A percentile compares a stretch with the other conserved stretches of the same genome.
These are phyloP conservation scores for Oldenlandia corymbosa DNA, from an alignment of 257 asterid genomes.

Conservation along the genomic window DNA sequence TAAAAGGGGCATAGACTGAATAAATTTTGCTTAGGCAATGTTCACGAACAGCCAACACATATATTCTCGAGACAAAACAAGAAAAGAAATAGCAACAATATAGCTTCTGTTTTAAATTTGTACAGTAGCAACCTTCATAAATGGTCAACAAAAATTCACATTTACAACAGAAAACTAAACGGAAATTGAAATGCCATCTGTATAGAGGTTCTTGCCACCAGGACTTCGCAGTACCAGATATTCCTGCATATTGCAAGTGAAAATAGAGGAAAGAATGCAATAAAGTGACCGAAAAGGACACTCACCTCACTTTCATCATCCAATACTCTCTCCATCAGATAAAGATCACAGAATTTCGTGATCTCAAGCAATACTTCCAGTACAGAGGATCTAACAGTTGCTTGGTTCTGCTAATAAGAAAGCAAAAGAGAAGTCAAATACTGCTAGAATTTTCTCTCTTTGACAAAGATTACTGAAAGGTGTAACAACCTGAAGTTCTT, in stretches of 20 bases:
- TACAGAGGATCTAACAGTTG: conserved; percentile 75
- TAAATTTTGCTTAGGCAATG: not conserved
- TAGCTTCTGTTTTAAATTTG: too few relatives aligned
- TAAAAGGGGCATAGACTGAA: not conserved
- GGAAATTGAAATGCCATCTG: too few relatives aligned
- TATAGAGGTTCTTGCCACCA: not conserved
- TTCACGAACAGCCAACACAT: not conserved
- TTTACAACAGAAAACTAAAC: too few relatives aligned
- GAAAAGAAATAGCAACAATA: too few relatives aligned
- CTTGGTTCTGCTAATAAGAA: conserved; percentile 70
- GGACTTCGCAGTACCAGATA: not conserved
- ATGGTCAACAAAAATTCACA: too few relatives aligned
- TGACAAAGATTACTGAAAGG: not conserved
- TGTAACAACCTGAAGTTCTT: conserved; percentile 74
- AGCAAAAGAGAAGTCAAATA: not conserved
- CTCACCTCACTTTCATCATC: conserved; percentile 88
- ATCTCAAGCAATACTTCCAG: conserved; percentile 81
- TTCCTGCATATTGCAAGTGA: not conserved
- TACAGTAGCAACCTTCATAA: too few relatives aligned
- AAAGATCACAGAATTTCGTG: conserved; percentile 86
- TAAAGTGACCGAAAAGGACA: conserved; percentile 6
- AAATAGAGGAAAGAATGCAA: not conserved
- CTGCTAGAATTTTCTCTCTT: not conserved
- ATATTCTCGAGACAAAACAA: not conserved
- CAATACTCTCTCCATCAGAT: conserved; percentile 93